Evolutionary conservation across 2,329 filamentous ascomycete species (phyloP), one percentile per base, ranked within the genome.

Genomic region (Colletotrichum sp.): DNA sequence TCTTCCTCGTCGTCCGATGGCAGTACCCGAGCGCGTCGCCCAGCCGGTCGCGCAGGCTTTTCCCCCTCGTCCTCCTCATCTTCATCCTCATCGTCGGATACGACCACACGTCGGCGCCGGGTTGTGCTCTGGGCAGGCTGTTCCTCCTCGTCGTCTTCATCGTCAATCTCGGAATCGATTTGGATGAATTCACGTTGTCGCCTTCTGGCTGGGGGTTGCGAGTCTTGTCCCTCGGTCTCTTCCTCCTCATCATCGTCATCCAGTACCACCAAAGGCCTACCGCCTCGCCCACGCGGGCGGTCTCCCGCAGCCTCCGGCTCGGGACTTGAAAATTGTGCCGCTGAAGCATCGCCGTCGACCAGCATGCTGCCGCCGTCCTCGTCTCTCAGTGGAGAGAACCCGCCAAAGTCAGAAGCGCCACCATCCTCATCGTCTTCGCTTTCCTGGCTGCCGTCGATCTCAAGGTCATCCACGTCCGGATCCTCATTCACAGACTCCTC

Each of bases 311-410:
- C 67, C 10, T 79, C 82, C 48, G 77, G 77, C 26, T 84, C 82
- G 0, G 82, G 83, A 8, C 81, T 84, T 1, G 83, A 85, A 28
- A 84, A 84, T 3, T 80, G 77, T 16, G 79, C 80, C 6, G 26
- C 60, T 1, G 71, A 78, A 0, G 67, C 70, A 4, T 63, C 67
- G 3, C 74, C 78, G 13, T 77, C 72, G 6, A 75, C 32, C 12
- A 75, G 26, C 39, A 68, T 73, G 32, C 69, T 73, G 32, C 69
- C 78, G 6, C 75, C 66, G 6, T 76, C 72, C 2, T 75, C 77
- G 2, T 80, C 80, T 16, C 32, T 60, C 1, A 67, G 26, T 0
- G 75, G 75, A 10, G 64, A 78, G 48, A 68, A 76, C 2, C 39
- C 75, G n/a, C 52, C 70, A 52, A 63, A 74, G 24, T 57, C 67